Evolutionary conservation across 1,284 basidiomycete genomes (phyloP), one percentile per base, ranked within the genome.

Genomic region (Ustilago sp.): DNA sequence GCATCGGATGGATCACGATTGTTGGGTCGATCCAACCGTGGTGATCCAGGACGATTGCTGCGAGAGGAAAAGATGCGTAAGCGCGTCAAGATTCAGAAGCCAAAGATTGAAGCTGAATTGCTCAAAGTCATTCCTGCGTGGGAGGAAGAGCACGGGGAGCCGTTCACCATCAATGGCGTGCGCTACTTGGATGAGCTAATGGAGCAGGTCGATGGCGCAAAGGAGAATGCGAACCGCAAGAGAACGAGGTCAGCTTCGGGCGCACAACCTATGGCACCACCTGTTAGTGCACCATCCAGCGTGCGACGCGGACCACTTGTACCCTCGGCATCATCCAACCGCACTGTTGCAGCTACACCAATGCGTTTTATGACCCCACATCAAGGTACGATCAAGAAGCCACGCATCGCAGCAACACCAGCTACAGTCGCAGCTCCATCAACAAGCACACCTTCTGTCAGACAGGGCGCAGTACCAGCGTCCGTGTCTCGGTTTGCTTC

Each of bases 41-140:
- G 87, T 63, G 79, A 86, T 63, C 82, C 87, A 1, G 86, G 87
- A 9, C 75, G 86, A 28, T 87, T 99, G 54, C 87, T 99, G 54
- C 89, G 94, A 54, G 96, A 99, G 87, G 96, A 98, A 88, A 98
- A 97, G 89, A 94, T 97, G 92, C 90, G 96, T 60, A 99, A 98
- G 87, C 89, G 95, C 12, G 94, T 99, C n/a, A 90, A 90, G 74
- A 93, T 94, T 84, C 92, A 97, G 87, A 98, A 98, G 86, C 96
- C 96, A 31, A 91, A 93, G 84, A 95, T 85, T 53, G 95, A 98
- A 87, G 91, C 91, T 77, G 94, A 98, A 70, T 89, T 99, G 7
- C 87, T 97, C 11, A 87, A 88, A 0, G 89, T 91, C 0, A 91
- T 99, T 60, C 93, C 95, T 0, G 87, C 88, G 8, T 99, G 96